Base-by-base conservation (phyloP, 2,329 filamentous ascomycete genomes). In the Hypoxylon sp. region DNA sequence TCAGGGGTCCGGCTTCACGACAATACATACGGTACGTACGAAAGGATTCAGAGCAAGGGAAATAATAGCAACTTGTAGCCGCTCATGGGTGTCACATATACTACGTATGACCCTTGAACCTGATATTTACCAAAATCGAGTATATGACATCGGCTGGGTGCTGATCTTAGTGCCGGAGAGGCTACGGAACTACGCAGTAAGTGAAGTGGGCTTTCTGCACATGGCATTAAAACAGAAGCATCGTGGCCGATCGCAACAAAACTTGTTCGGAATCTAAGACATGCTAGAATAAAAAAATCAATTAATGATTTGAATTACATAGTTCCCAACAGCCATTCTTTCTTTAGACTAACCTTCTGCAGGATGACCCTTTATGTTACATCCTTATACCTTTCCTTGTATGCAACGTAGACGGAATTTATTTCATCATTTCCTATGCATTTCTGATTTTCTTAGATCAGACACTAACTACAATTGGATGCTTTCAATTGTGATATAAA, bases 301-400 rank as follows among this genome's bases (percentile, higher is more conserved):
- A 57, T 59, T 60, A 10, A 59, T n/a, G n/a, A 58, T 59, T 57
- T 29, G 31, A 55, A 52, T 58, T 52, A 26, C 26, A 26, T 26
- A 22, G 57, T 50, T 59, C 52, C 59, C 50, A 69, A 67, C 51
- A 57, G 46, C 22, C 37, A 31, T 11, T 52, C 44, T 26, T 51
- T n/a, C 14, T 37, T 33, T 14, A 24, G 31, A 31, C 14, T 37
- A 47, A 17, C 57, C 29, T 24, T 61, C 61, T 57, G 51, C 60
- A 48, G 31, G 39, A 47, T 58, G 60, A 63, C 64, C 68, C 61
- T 65, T 63, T 52, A 59, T n/a, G 65, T 66, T 68, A 62, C 68
- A 63, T 65, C 37, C 46, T 59, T 13, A 10, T 58, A 35, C 46
- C 39, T 61, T 63, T 59, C 37, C 50, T 37, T 22, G 9, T 57